Conservation (phyloP, 495 filamentous ascomycete species). For the Daldinia caldariorum region DNA sequence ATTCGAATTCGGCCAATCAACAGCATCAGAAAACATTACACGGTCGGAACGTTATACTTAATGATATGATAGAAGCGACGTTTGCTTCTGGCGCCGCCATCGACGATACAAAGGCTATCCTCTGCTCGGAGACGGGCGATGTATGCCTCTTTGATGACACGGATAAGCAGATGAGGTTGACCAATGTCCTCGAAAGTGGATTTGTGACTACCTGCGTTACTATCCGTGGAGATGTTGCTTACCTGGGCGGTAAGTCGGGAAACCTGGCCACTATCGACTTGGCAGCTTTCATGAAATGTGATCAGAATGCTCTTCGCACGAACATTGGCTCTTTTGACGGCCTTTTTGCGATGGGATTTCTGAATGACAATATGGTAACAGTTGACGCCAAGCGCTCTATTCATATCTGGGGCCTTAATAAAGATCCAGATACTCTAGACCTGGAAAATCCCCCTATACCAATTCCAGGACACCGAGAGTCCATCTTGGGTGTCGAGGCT, state of each 20-base stretch:
- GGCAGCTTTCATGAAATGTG: constrained; percentile 50
- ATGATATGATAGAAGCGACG: constrained; percentile 77
- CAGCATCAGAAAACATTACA: constrained; percentile 61
- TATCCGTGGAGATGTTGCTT: constrained; percentile 50
- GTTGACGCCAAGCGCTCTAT: constrained; percentile 79
- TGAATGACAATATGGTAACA: constrained; percentile 74
- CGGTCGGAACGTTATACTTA: constrained; percentile 78
- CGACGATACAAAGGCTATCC: constrained; percentile 72
- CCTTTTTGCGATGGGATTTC: constrained; percentile 72
- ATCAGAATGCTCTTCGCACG: constrained; percentile 42
- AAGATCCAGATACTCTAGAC: constrained; percentile 45
- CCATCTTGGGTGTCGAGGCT: constrained; percentile 77
- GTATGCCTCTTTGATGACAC: constrained; percentile 84
- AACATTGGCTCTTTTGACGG: constrained; percentile 46
- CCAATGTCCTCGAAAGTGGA: constrained; percentile 67
- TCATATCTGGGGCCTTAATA: constrained; percentile 65
- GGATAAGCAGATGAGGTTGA: constrained; percentile 73
- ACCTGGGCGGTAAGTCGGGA: constrained; percentile 59
- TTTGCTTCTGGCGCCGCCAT: constrained; percentile 83
- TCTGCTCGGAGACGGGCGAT: constrained; percentile 77
- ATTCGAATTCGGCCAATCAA: constrained; percentile 50
- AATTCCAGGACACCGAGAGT: constrained; percentile 77
- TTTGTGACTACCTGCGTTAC: constrained; percentile 72
- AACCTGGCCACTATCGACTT: constrained; percentile 54
- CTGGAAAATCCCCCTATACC: constrained; percentile 51